These are phyloP conservation scores for Chlamydomonas schloesseri DNA, from an alignment of 139 green algal genomes.

Conservation along the genomic window DNA sequence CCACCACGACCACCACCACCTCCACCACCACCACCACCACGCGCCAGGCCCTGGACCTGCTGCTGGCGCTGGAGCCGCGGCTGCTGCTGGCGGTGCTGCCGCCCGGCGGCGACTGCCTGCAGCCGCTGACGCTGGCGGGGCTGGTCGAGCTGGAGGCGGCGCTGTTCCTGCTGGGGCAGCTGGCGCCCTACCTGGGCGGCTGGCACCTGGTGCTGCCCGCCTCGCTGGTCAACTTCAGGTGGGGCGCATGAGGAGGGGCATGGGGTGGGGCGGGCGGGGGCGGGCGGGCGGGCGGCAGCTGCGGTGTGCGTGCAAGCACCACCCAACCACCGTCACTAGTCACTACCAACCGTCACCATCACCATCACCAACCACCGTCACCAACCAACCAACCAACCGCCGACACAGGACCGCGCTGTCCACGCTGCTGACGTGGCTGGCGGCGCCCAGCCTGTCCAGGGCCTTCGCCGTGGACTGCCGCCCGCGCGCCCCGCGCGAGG, in stretches of 20 bases:
- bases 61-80: constrained; percentile 50
- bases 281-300: too few relatives aligned
- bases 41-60: constrained; percentile 46
- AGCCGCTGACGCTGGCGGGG: constrained; percentile 57
- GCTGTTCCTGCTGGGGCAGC: constrained; percentile 55
- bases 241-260: neutral
- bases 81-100: constrained; percentile 55
- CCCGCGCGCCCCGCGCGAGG: constrained; percentile 16
- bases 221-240: constrained; percentile 60
- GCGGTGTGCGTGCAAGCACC: too few relatives aligned
- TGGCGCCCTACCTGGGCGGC: constrained; percentile 40
- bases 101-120: constrained; percentile 21
- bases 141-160: constrained; percentile 53
- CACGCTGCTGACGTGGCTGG: constrained; percentile 54
- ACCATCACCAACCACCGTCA: too few relatives aligned
- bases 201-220: constrained; percentile 56
- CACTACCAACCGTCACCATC: too few relatives aligned
- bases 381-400: too few relatives aligned
- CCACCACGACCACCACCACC: too few relatives aligned
- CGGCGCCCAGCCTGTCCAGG: constrained; percentile 39
- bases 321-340: too few relatives aligned
- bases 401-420: constrained; percentile 39
- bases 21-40: neutral
- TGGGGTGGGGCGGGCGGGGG: neutral
- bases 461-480: constrained; percentile 49